Evolutionary conservation across 768 basidiomycete species (phyloP), one percentile per base, ranked within the genome.

Genomic region (Termitomyces sp.): DNA sequence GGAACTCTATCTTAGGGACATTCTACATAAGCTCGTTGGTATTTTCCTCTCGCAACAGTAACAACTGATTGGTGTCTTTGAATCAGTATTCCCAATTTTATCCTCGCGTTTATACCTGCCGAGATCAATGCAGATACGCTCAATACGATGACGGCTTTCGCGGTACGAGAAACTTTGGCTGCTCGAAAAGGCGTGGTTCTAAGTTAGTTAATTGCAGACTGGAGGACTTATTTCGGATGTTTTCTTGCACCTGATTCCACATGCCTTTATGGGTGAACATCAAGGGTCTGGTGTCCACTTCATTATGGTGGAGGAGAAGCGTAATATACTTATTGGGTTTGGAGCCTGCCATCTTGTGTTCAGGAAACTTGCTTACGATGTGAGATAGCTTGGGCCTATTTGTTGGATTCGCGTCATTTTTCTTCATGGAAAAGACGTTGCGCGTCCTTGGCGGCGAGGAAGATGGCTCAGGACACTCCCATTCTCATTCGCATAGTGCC

Each of bases 11-110:
- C 53, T 77, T 95, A 27, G 94, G 90, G 58, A 95, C 94, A 18
- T 94, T 95, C 77, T 95, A 95, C 76, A 95, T 95, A 72, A 94
- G 91, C 78, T 95, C 92, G 93, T 94, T 68, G 66, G 91, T 81
- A 54, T 39, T 41, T 16, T 29, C 33, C 40, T 44, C 36, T 44
- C 48, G 49, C 38, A 27, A n/a, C 25, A 3, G 5, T n/a, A 4
- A n/a, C 43, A 57, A 54, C 50, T 50, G 67, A 50, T 60, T 3
- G 4, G 58, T 59, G 54, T 43, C 29, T 55, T 47, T 46, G 16
- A 16, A 25, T 56, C 66, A 94, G 92, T 35, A 83, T 95, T 54
- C 94, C 94, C 46, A 97, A 97, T 73, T 91, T 97, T 63, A 93
- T 97, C 59, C 87, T 97, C 50, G 90, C 91, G 5, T 94, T 95